Base-by-base conservation (phyloP, 768 basidiomycete genomes). In the Rhodotorula graminis region DNA sequence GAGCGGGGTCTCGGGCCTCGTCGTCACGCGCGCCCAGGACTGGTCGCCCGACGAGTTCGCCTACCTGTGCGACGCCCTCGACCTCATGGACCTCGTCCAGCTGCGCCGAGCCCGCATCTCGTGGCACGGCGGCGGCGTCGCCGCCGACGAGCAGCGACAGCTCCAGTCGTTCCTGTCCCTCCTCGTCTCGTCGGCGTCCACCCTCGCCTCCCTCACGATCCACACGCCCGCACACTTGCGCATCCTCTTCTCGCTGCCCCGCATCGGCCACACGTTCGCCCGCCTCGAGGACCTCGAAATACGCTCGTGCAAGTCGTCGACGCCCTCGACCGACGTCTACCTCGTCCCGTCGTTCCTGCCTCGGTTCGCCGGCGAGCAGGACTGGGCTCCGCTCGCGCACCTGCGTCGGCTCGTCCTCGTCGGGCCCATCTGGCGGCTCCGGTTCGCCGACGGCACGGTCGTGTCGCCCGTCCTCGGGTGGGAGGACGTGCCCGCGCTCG, bases 261-360 rank as follows among this genome's bases (percentile, higher is more conserved):
- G 61, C 8, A 27, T 71, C 47, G 65, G 65, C 2, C 37, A 62
- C 44, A 40, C 61, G 2, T 71, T 71, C 61, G 0, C 56, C 46
- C 31, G 31, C 3, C 55, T 71, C 25, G 9, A 31, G 7, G 40
- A 44, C 9, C 70, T 71, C 61, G 59, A 61, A 18, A 23, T 71
- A 2, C 50, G 58, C 0, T 63, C 70, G 5, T 52, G 47, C n/a
- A 37, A 50, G 29, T 10, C 44, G 23, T 42, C 46, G 14, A n/a
- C 23, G 5, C 59, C 52, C 0, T 55, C 63, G 0, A 8, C 53
- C 2, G 58, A 66, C 46, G 46, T 61, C 8, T 61, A 56, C 29
- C 53, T 71, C 61, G 33, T 58, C 6, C 46, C 70, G 15, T 19
- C 29, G 12, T 57, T 71, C 61, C 70, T 71, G 1, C 70, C 70